These are phyloP conservation scores for Yamadazyma sp. DNA, from an alignment of 1,139 yeast species.

Conservation along the genomic window DNA sequence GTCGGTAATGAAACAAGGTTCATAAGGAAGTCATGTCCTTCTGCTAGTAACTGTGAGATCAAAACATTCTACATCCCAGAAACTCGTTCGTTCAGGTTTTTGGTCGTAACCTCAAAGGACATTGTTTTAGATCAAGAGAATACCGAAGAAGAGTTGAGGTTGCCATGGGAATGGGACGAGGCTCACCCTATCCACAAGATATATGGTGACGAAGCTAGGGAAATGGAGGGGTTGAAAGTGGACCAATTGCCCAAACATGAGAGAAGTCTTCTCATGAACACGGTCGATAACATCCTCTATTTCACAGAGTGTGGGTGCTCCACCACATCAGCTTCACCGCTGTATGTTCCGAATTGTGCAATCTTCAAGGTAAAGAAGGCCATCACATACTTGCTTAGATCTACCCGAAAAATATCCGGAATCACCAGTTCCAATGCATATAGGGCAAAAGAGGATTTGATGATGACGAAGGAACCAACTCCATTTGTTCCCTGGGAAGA, in stretches of 20 bases:
- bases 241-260: slow-evolving; percentile 51
- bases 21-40: slow-evolving; percentile 68
- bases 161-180: slow-evolving; percentile 88
- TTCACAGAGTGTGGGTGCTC: slow-evolving; percentile 73
- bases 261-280: slow-evolving; percentile 54
- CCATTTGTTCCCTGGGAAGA: slow-evolving; percentile 42
- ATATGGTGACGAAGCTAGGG: slow-evolving; percentile 24
- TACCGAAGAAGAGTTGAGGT: slow-evolving; percentile 61
- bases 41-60: slow-evolving; percentile 67
- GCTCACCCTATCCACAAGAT: slow-evolving; percentile 70
- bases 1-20: slow-evolving; percentile 79
- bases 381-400: slow-evolving; percentile 55
- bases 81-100: slow-evolving; percentile 48
- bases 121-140: slow-evolving; percentile 36
- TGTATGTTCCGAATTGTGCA: slow-evolving; percentile 44
- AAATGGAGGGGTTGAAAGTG: slow-evolving; percentile 35
- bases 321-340: slow-evolving; percentile 29
- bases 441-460: slow-evolving; percentile 43
- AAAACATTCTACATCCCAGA: slow-evolving; percentile 53
- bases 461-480: slow-evolving; percentile 31
- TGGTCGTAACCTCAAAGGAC: slow-evolving; percentile 57
- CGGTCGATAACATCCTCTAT: slow-evolving; percentile 58
- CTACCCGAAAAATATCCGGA: slow-evolving; percentile 54
- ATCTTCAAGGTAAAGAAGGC: slow-evolving; percentile 63
- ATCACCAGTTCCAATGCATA: slow-evolving; percentile 37